phyloP scores from a whole-genome alignment of 2,329 filamentous ascomycete genomes.

The Coniella lustricola region DNA sequence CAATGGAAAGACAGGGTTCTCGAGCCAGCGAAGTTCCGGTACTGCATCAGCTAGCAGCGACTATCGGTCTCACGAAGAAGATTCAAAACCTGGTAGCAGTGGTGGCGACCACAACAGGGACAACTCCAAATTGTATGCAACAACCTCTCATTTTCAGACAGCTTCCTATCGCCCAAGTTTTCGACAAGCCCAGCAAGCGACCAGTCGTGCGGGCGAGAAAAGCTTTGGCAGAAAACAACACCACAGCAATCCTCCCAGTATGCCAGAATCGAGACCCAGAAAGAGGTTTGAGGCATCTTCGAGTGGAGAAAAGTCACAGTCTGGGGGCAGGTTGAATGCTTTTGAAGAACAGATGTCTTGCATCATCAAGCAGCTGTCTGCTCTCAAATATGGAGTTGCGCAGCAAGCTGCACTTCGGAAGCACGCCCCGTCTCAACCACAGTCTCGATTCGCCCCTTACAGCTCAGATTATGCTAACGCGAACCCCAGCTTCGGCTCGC shows the following conservation, averaged over 20 bases:
- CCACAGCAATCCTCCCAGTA: neutral
- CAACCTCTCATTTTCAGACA: slow-evolving; percentile 5
- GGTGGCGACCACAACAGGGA: slow-evolving; percentile 6
- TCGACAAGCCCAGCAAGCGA: slow-evolving; percentile 9
- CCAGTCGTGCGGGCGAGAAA: slow-evolving; percentile 8
- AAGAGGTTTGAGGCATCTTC: slow-evolving; percentile 16
- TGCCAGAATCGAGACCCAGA: neutral
- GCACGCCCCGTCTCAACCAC: slow-evolving; percentile 11
- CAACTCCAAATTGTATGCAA: slow-evolving; percentile 14
- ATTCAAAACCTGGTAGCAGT: neutral
- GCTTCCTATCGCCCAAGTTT: neutral
- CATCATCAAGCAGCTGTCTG: slow-evolving; percentile 16
- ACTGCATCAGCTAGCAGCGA: slow-evolving; percentile 2
- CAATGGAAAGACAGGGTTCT: neutral
- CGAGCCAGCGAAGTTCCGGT: neutral
- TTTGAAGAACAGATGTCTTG: slow-evolving; percentile 20
- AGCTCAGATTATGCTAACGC: slow-evolving; percentile 18
- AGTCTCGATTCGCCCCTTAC: slow-evolving; percentile 27
- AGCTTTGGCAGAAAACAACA: slow-evolving; percentile 1
- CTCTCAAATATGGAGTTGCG: slow-evolving; percentile 1
- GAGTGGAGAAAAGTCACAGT: slow-evolving; percentile 21
- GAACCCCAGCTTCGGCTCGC: slow-evolving; percentile 44
- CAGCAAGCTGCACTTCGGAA: slow-evolving; percentile 9
- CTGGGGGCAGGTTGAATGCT: slow-evolving; percentile 14
- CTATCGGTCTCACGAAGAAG: slow-evolving; percentile 2